phyloP scores from a whole-genome alignment of 2,329 filamentous ascomycete species.

The Metarhizium album region DNA sequence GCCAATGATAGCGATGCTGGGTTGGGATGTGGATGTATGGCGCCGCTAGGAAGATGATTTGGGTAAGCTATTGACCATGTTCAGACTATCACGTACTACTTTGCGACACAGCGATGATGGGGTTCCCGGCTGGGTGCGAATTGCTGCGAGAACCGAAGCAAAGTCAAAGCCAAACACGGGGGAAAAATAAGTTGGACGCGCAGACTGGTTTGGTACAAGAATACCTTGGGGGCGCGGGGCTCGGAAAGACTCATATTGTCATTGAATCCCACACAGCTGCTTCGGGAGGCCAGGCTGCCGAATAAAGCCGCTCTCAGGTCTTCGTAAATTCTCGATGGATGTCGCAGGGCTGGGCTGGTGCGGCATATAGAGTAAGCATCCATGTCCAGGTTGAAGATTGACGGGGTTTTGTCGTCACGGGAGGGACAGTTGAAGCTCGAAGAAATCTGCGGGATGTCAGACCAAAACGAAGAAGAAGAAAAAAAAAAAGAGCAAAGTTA shows the following conservation, averaged over 20 bases:
- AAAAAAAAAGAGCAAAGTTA: too few relatives aligned
- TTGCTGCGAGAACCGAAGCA: not conserved
- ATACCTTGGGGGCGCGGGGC: slow-evolving; percentile 26
- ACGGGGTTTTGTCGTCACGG: not conserved
- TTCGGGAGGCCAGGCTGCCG: slow-evolving; percentile 23
- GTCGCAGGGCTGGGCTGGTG: slow-evolving; percentile 31
- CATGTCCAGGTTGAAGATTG: slow-evolving; percentile 23
- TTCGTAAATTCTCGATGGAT: slow-evolving; percentile 37
- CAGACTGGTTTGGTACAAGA: not conserved
- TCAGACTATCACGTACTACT: not conserved
- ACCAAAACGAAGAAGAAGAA: too few relatives aligned
- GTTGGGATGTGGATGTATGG: slow-evolving; percentile 17
- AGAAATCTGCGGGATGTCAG: too few relatives aligned
- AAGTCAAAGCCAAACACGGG: not conserved
- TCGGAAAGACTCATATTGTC: slow-evolving; percentile 18
- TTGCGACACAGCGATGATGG: not conserved
- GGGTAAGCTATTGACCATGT: not conserved
- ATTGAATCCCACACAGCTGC: slow-evolving; percentile 19
- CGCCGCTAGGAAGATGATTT: slow-evolving; percentile 10
- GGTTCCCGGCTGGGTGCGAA: not conserved
- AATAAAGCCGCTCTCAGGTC: slow-evolving; percentile 34
- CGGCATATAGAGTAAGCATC: slow-evolving; percentile 42
- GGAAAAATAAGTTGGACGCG: not conserved
- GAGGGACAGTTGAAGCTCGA: too few relatives aligned
- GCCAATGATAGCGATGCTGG: slow-evolving; percentile 56